phyloP scores from a whole-genome alignment of 2,329 filamentous ascomycete species.

The Annulohypoxylon truncatum region DNA sequence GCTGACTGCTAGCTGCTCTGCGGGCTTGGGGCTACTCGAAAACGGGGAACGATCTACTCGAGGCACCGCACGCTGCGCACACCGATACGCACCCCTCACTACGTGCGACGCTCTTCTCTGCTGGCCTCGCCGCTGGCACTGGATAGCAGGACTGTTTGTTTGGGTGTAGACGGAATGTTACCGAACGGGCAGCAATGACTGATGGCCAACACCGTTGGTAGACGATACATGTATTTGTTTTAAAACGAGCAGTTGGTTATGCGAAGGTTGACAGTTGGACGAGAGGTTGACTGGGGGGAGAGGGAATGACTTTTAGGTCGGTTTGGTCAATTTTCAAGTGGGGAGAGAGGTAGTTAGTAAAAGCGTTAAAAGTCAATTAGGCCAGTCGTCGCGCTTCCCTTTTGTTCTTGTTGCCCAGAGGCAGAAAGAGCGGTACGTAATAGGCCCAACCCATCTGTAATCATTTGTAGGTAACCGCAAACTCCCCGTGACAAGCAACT shows the following conservation, averaged over 20 bases:
- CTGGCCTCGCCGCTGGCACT: slow-evolving; percentile 20
- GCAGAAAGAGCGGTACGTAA: slow-evolving; percentile 36
- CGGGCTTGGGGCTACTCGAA: slow-evolving; percentile 23
- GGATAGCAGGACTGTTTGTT: slow-evolving; percentile 9
- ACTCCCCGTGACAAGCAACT: not conserved
- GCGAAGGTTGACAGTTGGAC: not conserved
- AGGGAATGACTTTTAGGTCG: not conserved
- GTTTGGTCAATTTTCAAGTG: not conserved
- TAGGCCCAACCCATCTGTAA: slow-evolving; percentile 12
- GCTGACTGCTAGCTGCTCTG: slow-evolving; percentile 22
- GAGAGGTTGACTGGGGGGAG: not conserved
- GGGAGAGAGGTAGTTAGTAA: not conserved
- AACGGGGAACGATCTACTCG: slow-evolving; percentile 27
- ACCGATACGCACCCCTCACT: not conserved
- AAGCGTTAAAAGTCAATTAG: slow-evolving; percentile 2
- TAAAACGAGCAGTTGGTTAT: no score
- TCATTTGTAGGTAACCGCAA: not conserved
- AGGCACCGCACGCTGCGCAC: not conserved
- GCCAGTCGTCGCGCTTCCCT: slow-evolving; percentile 7
- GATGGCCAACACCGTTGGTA: slow-evolving; percentile 4
- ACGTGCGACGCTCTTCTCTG: slow-evolving; percentile 19
- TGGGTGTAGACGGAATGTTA: not conserved
- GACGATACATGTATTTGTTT: not conserved
- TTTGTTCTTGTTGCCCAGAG: slow-evolving; percentile 18
- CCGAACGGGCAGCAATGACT: not conserved